phyloP scores from a whole-genome alignment of 805 yeast species.

The Saccharomycopsis sp. region DNA sequence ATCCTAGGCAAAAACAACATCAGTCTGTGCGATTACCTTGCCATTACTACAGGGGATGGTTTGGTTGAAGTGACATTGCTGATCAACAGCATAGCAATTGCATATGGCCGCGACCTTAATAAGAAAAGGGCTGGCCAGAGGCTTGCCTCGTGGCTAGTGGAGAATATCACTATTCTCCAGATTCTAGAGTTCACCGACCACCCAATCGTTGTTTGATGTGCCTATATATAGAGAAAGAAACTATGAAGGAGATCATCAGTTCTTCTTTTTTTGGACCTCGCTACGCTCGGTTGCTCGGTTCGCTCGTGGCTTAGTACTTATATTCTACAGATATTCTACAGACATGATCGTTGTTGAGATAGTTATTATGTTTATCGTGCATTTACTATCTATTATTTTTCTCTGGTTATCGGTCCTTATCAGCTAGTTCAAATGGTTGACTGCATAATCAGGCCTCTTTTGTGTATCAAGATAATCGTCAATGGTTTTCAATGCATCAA shows the following conservation, averaged over 20 bases:
- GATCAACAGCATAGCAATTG: background rate
- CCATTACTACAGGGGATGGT: background rate
- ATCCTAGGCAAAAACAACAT: constrained; percentile 1
- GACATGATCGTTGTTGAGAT: too few species aligned
- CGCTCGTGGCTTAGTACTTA: too few species aligned
- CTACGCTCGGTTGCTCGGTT: too few species aligned
- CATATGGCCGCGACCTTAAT: background rate
- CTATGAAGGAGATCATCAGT: too few species aligned
- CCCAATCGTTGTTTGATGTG: background rate
- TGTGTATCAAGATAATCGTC: constrained; percentile 32
- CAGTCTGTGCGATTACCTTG: background rate
- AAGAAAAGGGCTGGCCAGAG: constrained; percentile 1
- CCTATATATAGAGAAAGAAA: too few species aligned
- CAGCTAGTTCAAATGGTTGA: too few species aligned
- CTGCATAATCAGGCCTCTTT: constrained; percentile 2
- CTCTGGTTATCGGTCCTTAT: too few species aligned
- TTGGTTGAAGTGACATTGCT: background rate
- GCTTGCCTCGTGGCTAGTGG: constrained; percentile 1
- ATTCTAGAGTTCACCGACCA: background rate
- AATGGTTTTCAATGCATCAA: constrained; percentile 40
- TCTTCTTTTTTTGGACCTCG: too few species aligned
- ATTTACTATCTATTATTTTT: too few species aligned
- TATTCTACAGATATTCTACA: too few species aligned
- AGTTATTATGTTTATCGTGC: too few species aligned
- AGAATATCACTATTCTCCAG: background rate